Conservation (phyloP, 2,329 filamentous ascomycete genomes). For the Colletotrichum somersetense region DNA sequence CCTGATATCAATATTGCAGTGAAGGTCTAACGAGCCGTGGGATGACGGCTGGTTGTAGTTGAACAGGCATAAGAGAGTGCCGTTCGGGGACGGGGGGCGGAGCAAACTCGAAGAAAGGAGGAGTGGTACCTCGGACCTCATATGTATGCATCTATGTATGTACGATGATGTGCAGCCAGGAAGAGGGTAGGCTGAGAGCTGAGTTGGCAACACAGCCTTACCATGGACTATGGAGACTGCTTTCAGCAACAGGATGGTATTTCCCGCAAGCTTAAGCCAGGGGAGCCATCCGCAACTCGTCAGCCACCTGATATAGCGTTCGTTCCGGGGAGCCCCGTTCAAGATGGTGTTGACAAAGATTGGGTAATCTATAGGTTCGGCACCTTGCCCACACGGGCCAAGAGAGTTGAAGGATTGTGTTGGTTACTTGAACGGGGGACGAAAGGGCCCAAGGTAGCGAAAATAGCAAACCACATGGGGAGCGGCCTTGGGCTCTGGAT, state of each 20-base stretch:
- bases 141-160: conserved; percentile 38
- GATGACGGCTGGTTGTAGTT: conserved; percentile 22
- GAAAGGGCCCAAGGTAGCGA: conserved; percentile 7
- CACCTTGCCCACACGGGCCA: conserved; percentile 5
- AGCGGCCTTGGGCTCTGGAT: conserved; percentile 27
- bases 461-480: conserved; percentile 28
- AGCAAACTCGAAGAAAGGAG: conserved; percentile 18
- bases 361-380: conserved; percentile 8
- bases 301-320: conserved; percentile 16
- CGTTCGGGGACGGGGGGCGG: conserved; percentile 20
- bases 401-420: background rate
- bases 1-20: conserved; percentile 23
- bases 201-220: conserved; percentile 35
- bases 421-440: conserved; percentile 8
- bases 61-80: conserved; percentile 25
- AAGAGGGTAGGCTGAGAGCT: conserved; percentile 33
- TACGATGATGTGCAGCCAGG: conserved; percentile 23
- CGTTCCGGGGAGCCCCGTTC: conserved; percentile 19
- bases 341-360: conserved; percentile 30
- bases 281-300: conserved; percentile 26
- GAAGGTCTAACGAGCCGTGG: conserved; percentile 33
- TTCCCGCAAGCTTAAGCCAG: conserved; percentile 25
- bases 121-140: conserved; percentile 33
- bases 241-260: conserved; percentile 15
- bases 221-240: conserved; percentile 12